phyloP scores from a whole-genome alignment of 2,329 filamentous ascomycete genomes.

The Aureobasidium uvarum region DNA sequence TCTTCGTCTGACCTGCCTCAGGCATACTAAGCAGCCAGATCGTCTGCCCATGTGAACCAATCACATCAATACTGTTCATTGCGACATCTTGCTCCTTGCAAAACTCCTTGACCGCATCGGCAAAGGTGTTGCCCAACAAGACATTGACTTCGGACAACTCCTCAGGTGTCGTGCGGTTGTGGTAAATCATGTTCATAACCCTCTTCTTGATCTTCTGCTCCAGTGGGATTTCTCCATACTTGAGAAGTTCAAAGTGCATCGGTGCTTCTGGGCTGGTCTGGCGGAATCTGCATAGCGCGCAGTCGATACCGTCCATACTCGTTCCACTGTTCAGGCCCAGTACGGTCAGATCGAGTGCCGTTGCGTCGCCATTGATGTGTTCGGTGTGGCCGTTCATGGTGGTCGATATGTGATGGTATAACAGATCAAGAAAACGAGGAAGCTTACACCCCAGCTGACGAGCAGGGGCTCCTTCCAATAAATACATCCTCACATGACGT shows the following conservation, averaged over 20 bases:
- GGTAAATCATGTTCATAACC: slow-evolving; percentile 57
- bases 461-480: not conserved
- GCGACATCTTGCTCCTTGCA: slow-evolving; percentile 47
- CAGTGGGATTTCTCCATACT: slow-evolving; percentile 58
- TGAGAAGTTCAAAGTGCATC: slow-evolving; percentile 57
- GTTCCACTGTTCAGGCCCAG: slow-evolving; percentile 57
- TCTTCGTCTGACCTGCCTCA: slow-evolving; percentile 47
- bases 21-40: slow-evolving; percentile 59
- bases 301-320: slow-evolving; percentile 59
- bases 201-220: slow-evolving; percentile 55
- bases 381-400: not conserved
- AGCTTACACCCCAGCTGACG: not conserved
- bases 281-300: slow-evolving; percentile 56
- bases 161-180: slow-evolving; percentile 54
- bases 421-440: not conserved
- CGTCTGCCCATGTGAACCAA: slow-evolving; percentile 60
- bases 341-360: slow-evolving; percentile 52
- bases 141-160: slow-evolving; percentile 59
- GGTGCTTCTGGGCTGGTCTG: slow-evolving; percentile 53
- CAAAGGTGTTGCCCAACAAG: slow-evolving; percentile 57
- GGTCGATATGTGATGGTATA: not conserved
- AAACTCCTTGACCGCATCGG: slow-evolving; percentile 53
- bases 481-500: not conserved
- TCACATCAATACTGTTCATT: slow-evolving; percentile 51
- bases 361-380: slow-evolving; percentile 14